These are phyloP conservation scores for Achlya hypogyna DNA, from an alignment of 352 stramenopile genomes.

Conservation along the genomic window DNA sequence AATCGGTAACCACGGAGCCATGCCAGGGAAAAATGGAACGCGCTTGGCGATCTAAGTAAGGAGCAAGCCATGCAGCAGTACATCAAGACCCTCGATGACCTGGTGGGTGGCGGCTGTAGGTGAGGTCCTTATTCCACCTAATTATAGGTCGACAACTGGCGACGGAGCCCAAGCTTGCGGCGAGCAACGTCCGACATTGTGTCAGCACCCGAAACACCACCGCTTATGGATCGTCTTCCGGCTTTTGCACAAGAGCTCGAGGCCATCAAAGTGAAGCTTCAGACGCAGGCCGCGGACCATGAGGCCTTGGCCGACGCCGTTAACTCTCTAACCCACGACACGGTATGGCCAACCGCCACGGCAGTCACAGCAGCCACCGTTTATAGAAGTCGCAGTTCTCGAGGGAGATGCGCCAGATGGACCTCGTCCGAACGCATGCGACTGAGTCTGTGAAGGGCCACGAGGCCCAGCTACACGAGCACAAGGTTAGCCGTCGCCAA, in stretches of 20 bases:
- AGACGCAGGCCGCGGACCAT: neutral
- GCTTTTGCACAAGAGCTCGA: neutral
- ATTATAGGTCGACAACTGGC: constrained; percentile 63
- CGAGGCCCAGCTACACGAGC: neutral
- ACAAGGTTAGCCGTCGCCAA: neutral
- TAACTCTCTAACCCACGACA: constrained; percentile 8
- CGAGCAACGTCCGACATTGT: neutral
- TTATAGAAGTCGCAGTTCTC: constrained; percentile 4
- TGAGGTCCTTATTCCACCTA: neutral
- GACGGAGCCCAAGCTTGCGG: constrained; percentile 33
- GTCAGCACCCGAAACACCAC: neutral
- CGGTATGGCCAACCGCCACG: neutral
- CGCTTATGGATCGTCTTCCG: constrained; percentile 10
- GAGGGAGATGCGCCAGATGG: constrained; percentile 5
- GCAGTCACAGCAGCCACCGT: neutral
- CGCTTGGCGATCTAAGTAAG: constrained; percentile 50
- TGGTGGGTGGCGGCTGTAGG: constrained; percentile 20
- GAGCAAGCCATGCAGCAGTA: constrained; percentile 76
- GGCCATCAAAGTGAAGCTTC: neutral
- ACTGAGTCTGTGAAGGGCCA: neutral
- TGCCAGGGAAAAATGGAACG: constrained; percentile 61
- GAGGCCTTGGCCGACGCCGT: neutral
- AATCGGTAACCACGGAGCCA: neutral
- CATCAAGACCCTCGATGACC: constrained; percentile 60
- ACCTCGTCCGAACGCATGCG: neutral